Percentiles rank a stretch among this genome's conserved stretches.
These are phyloP conservation scores for Basipetospora chlamydospora DNA, from an alignment of 2,329 filamentous ascomycete genomes.

Conservation along the genomic window DNA sequence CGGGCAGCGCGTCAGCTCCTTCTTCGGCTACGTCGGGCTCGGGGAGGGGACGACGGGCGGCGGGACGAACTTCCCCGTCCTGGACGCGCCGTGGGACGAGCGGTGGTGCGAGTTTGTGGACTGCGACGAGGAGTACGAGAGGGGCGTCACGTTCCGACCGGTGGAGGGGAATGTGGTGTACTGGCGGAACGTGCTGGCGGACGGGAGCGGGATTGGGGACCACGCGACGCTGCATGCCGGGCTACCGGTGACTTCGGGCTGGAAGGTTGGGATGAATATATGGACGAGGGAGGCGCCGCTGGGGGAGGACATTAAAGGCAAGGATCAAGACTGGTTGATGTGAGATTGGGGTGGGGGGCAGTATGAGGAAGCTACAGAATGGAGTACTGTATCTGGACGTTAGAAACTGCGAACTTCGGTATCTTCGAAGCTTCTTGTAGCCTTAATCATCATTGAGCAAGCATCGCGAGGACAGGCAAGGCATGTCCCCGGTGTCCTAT, in stretches of 20 bases:
- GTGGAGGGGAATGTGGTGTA: slow-evolving; percentile 32
- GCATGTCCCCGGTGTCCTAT: too few relatives aligned
- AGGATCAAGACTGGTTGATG: background rate
- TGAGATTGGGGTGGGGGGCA: too few relatives aligned
- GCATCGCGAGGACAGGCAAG: too few relatives aligned
- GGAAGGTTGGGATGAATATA: slow-evolving; percentile 37
- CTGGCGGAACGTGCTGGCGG: slow-evolving; percentile 28
- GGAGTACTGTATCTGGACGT: too few relatives aligned
- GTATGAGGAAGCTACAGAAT: too few relatives aligned
- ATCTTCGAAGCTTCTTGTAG: too few relatives aligned
- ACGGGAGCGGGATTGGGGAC: slow-evolving; percentile 26
- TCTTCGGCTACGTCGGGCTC: slow-evolving; percentile 31
- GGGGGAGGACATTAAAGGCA: background rate
- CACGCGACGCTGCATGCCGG: slow-evolving; percentile 30
- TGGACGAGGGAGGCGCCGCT: slow-evolving; percentile 31
- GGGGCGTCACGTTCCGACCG: slow-evolving; percentile 32
- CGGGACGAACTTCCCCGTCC: slow-evolving; percentile 32
- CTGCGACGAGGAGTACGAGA: slow-evolving; percentile 31
- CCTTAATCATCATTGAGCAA: too few relatives aligned
- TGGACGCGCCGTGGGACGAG: slow-evolving; percentile 21
- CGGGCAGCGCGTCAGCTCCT: slow-evolving; percentile 29
- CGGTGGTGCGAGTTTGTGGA: slow-evolving; percentile 30
- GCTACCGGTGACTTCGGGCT: slow-evolving; percentile 27
- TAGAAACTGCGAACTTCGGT: too few relatives aligned
- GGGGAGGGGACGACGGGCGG: slow-evolving; percentile 26